Percentiles rank a stretch among this genome's conserved stretches.
These are phyloP conservation scores for Clarireedia monteithiana DNA, from an alignment of 2,329 filamentous ascomycete genomes.

Conservation along the genomic window DNA sequence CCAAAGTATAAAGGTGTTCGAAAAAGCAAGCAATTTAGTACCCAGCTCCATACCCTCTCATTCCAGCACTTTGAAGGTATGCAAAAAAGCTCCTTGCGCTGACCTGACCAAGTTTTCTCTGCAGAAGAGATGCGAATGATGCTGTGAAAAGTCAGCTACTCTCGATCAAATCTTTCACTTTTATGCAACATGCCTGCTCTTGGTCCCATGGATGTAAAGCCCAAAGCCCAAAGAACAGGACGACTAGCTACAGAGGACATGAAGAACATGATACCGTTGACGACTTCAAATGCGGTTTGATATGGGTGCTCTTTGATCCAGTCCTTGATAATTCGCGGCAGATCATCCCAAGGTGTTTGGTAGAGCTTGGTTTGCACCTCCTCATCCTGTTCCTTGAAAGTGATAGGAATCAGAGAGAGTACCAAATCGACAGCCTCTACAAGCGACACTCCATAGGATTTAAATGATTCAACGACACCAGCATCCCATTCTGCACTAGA, in stretches of 20 bases:
- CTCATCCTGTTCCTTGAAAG: not conserved
- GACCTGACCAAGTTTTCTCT: not conserved
- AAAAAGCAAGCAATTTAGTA: not conserved
- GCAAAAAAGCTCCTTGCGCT: not conserved
- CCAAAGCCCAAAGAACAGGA: not conserved
- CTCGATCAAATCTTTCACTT: not conserved
- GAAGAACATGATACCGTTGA: not conserved
- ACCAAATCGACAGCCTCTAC: not conserved
- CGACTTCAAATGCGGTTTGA: not conserved
- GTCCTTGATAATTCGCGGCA: not conserved
- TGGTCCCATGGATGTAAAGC: not conserved
- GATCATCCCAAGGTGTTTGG: not conserved
- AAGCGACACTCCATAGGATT: not conserved
- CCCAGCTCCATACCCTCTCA: constrained; percentile 1
- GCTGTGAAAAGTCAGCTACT: not conserved
- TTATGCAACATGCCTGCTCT: not conserved
- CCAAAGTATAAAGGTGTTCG: no score
- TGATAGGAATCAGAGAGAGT: not conserved
- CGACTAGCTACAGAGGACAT: not conserved
- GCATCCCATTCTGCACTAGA: not conserved
- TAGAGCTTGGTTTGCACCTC: not conserved
- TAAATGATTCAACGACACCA: not conserved
- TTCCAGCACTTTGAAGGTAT: not conserved
- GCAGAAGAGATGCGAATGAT: not conserved
- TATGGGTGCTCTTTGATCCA: not conserved